Evolutionary conservation across 1,284 basidiomycete genomes (phyloP).

Genomic region (Tranzscheliella williamsii): DNA sequence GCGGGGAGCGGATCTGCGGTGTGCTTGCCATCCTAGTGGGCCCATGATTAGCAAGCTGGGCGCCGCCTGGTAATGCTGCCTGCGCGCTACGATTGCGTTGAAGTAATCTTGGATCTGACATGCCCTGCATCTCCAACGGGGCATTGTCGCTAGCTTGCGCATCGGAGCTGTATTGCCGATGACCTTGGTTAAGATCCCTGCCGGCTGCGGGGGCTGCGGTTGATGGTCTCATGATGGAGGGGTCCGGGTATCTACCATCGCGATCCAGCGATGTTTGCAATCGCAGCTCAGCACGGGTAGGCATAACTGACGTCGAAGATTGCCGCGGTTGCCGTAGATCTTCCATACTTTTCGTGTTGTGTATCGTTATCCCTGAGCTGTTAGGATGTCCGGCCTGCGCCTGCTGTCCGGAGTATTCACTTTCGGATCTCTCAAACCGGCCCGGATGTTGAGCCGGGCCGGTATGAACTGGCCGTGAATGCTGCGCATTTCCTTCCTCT

Average conservation of each 20-base stretch:
- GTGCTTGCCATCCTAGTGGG: slow-evolving; percentile 27
- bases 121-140: background rate
- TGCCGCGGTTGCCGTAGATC: slow-evolving; percentile 22
- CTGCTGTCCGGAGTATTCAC: slow-evolving; percentile 4
- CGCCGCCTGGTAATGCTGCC: slow-evolving; percentile 22
- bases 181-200: slow-evolving; percentile 9
- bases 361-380: slow-evolving; percentile 8
- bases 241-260: slow-evolving; percentile 33
- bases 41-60: slow-evolving; percentile 12
- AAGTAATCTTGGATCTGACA: slow-evolving; percentile 21
- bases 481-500: no score
- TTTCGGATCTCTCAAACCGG: slow-evolving; percentile 15
- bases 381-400: background rate
- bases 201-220: slow-evolving; percentile 25
- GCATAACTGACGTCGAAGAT: slow-evolving; percentile 8
- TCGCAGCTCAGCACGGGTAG: slow-evolving; percentile 17
- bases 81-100: slow-evolving; percentile 37
- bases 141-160: slow-evolving; percentile 8
- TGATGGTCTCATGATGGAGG: slow-evolving; percentile 29
- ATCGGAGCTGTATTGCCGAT: slow-evolving; percentile 40
- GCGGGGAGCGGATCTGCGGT: slow-evolving; percentile 31
- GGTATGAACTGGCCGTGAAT: background rate
- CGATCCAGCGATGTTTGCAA: slow-evolving; percentile 28
- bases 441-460: background rate
- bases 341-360: slow-evolving; percentile 44